These are phyloP conservation scores for Trichoderma koningiopsis DNA, from an alignment of 2,329 filamentous ascomycete species.

Conservation along the genomic window DNA sequence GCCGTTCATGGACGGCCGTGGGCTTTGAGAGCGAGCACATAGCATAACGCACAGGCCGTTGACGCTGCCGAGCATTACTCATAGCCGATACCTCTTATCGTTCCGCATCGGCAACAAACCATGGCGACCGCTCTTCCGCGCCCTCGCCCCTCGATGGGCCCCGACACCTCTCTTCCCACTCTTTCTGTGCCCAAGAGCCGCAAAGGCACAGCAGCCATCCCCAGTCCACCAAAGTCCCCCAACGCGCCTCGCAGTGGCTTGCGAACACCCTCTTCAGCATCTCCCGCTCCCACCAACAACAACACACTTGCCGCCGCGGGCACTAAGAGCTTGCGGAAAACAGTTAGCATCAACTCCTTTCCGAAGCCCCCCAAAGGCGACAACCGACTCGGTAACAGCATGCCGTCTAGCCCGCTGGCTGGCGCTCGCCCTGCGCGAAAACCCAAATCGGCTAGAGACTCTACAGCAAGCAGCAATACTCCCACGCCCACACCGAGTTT, in stretches of 20 bases:
- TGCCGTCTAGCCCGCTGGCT: conserved; percentile 63
- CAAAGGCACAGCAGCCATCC: conserved; percentile 60
- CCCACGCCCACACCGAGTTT: conserved; percentile 65
- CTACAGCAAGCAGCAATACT: conserved; percentile 52
- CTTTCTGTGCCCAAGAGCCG: conserved; percentile 73
- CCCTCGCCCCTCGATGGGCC: conserved; percentile 67
- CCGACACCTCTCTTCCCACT: conserved; percentile 71
- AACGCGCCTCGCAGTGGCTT: conserved; percentile 59
- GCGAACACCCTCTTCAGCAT: conserved; percentile 58
- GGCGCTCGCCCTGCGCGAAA: conserved; percentile 53
- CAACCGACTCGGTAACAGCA: conserved; percentile 55
- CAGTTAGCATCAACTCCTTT: conserved; percentile 91
- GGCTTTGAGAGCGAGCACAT: conserved; percentile 30
- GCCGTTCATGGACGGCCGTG: conserved; percentile 38
- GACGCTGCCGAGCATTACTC: conserved; percentile 28
- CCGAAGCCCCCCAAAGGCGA: conserved; percentile 80
- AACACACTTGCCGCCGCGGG: conserved; percentile 59
- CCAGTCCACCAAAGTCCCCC: conserved; percentile 43
- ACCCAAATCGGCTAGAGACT: conserved; percentile 58
- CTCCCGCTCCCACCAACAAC: conserved; percentile 55
- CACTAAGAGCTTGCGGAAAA: conserved; percentile 76
- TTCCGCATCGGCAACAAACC: conserved; percentile 6
- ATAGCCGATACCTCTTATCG: conserved; percentile 12
- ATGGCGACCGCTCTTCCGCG: conserved; percentile 63
- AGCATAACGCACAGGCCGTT: conserved; percentile 31